Evolutionary conservation across 805 yeast species (phyloP), one percentile per base, ranked within the genome.

Genomic region (Saturnispora silvae): DNA sequence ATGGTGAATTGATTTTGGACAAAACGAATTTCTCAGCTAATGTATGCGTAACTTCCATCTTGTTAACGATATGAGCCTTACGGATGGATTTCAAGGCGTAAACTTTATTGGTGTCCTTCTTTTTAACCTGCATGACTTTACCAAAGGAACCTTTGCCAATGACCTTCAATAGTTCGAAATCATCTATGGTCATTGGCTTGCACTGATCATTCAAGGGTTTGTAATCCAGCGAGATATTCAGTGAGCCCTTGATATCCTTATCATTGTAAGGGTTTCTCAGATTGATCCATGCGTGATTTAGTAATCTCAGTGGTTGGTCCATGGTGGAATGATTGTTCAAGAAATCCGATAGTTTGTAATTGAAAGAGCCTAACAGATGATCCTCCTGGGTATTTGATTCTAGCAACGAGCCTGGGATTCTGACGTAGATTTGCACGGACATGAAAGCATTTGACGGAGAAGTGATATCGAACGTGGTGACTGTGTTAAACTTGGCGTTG

Each of bases 111-210:
- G 98, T 92, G 59, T 92, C 98, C 50, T 83, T 84, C 61, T 92
- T 92, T 45, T 86, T 77, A 29, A 92, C 98, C 60, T 92, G 98
- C 97, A 92, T 92, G 37, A 92, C 98, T 61, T 92, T 92, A 36
- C 98, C 98, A 57, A 92, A 92, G 8, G 96, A 86, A 6, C 98
- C 98, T 57, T 92, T 92, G 26, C 98, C 98, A 38, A 92, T 85
- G 17, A 92, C 98, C 60, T 92, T 92, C 48, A 92, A 68, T 36
- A 92, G 63, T 50, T 86, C 95, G 61, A 92, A 89, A 53, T 89
- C 96, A 40, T 86, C 95, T 47, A 92, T 85, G 1, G 85, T 68
- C 34, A 92, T 65, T 45, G 78, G 73, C 54, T 72, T 74, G 3
- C 48, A 33, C 16, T 43, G 37, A 20, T 44, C 45, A 61, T 71